Base-by-base conservation (phyloP, 2,329 filamentous ascomycete genomes). In the Phaeosphaeriaceae sp. region DNA sequence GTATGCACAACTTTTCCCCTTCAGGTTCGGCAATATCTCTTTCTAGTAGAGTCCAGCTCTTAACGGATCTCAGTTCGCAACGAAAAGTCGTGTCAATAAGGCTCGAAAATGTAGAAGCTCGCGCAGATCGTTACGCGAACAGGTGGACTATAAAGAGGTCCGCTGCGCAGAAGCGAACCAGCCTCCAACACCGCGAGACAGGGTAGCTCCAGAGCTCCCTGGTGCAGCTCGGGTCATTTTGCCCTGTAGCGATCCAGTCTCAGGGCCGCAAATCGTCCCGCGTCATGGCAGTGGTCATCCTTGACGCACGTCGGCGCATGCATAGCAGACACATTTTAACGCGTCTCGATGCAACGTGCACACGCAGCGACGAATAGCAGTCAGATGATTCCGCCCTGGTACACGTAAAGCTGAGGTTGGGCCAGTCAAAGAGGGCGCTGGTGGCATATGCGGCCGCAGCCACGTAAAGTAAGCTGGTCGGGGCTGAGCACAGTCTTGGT, bases 401-500 rank as follows among this genome's bases (percentile, higher is more conserved):
- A 42, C 58, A 61, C 62, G 47, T 50, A 47, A 40, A 56, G n/a
- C 19, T 54, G 40, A 56, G 33, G 59, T 36, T 7, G 25, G 20
- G 42, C 50, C 59, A 54, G 45, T 61, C 25, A 52, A 55, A 47
- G 52, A 52, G 15, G 55, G 47, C 48, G 17, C 22, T 31, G 51
- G 33, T 53, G 41, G 54, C 53, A 25, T 10, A 60, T 47, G 53
- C 21, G 36, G 54, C 47, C 27, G 40, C 54, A 15, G 54, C 48
- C 49, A 41, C 42, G 45, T 45, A 11, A 56, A 48, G 57, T 54
- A 57, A 61, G 63, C 61, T 68, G 55, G 56, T 60, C 64, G 67
- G 66, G 71, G 70, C 70, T 69, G 69, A 71, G 67, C 62, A 54
- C 53, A 56, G 59, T 36, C 57, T 51, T 48, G 61, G 53, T 54